Evolutionary conservation across 2,329 filamentous ascomycete genomes (phyloP).

Genomic region (Calonectria montana): DNA sequence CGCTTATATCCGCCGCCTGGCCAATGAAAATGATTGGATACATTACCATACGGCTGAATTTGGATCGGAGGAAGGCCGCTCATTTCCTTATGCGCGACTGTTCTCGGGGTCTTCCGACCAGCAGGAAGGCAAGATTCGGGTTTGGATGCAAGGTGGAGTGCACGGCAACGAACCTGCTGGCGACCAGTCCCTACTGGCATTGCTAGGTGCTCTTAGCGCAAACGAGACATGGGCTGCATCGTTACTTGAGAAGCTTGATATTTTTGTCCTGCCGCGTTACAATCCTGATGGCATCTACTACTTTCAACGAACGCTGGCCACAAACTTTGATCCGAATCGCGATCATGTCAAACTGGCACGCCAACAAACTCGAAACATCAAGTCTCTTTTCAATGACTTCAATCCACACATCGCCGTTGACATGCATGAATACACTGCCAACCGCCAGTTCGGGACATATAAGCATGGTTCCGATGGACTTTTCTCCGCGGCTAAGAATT

Average conservation of each 20-base stretch:
- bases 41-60: background rate
- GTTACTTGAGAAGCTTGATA: conserved; percentile 43
- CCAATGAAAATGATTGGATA: conserved; percentile 4
- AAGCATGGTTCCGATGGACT: conserved; percentile 44
- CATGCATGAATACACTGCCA: conserved; percentile 47
- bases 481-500: conserved; percentile 49
- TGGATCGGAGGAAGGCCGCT: conserved; percentile 13
- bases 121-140: conserved; percentile 38
- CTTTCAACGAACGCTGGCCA: conserved; percentile 46
- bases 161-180: conserved; percentile 49
- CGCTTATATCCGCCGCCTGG: background rate
- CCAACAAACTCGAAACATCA: conserved; percentile 46
- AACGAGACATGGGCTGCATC: conserved; percentile 43
- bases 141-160: conserved; percentile 47
- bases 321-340: conserved; percentile 47
- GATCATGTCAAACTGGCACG: conserved; percentile 48
- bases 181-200: conserved; percentile 44
- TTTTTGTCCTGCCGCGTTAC: conserved; percentile 46
- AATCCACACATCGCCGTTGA: conserved; percentile 46
- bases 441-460: conserved; percentile 32
- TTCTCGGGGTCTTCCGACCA: background rate
- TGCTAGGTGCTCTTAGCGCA: conserved; percentile 45
- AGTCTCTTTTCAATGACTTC: conserved; percentile 42
- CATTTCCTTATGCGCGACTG: conserved; percentile 34
- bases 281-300: conserved; percentile 50